Conservation (phyloP, 495 filamentous ascomycete genomes). For the Penicillium nucicola region DNA sequence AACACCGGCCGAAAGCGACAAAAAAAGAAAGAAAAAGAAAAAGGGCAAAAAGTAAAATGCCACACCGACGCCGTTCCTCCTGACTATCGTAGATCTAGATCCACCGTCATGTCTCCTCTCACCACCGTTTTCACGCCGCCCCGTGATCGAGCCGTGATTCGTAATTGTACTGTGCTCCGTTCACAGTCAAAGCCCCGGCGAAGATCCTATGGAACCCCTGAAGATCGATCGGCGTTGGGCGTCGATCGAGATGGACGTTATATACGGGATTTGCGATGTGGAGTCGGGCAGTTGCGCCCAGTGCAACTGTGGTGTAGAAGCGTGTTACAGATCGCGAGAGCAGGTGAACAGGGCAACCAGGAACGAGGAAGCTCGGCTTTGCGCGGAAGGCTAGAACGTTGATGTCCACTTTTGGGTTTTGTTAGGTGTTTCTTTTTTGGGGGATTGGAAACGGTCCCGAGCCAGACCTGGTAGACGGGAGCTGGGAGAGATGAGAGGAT, state of each 20-base stretch:
- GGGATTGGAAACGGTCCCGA: not conserved
- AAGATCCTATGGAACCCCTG: constrained; percentile 9
- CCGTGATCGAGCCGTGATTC: too few relatives aligned
- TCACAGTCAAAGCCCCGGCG: not conserved
- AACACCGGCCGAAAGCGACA: too few relatives aligned
- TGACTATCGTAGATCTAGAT: too few relatives aligned
- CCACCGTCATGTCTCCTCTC: not conserved
- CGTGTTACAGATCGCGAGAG: too few relatives aligned
- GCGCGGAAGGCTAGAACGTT: too few relatives aligned
- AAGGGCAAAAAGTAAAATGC: too few relatives aligned
- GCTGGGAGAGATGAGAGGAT: too few relatives aligned
- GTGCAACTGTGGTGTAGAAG: not conserved
- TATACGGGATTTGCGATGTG: constrained; percentile 5
- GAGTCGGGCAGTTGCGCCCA: not conserved
- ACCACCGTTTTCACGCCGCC: not conserved
- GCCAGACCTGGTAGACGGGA: not conserved
- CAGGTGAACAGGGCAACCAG: too few relatives aligned
- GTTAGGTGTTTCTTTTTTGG: not conserved
- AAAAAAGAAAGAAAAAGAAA: too few relatives aligned
- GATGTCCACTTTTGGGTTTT: too few relatives aligned
- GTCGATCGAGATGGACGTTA: constrained; percentile 3
- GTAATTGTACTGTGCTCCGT: too few relatives aligned
- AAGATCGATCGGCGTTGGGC: constrained; percentile 7
- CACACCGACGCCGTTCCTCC: too few relatives aligned
- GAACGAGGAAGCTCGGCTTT: not conserved